These are phyloP conservation scores for Kuraishia ogatae DNA, from an alignment of 805 yeast genomes.

Conservation along the genomic window DNA sequence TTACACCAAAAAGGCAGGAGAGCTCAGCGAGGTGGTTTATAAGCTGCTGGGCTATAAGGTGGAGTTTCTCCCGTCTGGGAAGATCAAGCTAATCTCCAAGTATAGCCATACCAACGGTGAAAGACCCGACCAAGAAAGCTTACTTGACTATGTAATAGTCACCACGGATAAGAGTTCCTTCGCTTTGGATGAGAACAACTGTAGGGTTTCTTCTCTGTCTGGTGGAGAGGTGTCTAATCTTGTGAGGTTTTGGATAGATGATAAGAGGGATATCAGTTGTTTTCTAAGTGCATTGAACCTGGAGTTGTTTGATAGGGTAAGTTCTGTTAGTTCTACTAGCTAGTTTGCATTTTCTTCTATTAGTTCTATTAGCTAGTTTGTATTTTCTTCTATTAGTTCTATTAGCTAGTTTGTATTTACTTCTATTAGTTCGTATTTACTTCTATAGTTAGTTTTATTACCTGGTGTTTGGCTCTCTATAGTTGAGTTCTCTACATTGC, in stretches of 20 bases:
- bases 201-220: neutral
- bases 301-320: constrained; percentile 37
- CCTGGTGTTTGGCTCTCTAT: no score
- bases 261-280: constrained; percentile 65
- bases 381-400: no score
- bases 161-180: constrained; percentile 39
- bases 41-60: constrained; percentile 64
- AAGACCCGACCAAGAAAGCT: constrained; percentile 12
- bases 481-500: no score
- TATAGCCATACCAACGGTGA: constrained; percentile 15
- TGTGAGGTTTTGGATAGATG: constrained; percentile 57
- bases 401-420: no score
- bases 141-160: constrained; percentile 6
- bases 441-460: no score
- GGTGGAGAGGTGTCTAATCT: constrained; percentile 29
- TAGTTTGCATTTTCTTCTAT: no score
- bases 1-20: constrained; percentile 58
- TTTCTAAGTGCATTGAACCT: constrained; percentile 69
- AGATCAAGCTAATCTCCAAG: constrained; percentile 46
- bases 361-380: no score
- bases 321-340: no score
- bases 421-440: no score
- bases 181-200: constrained; percentile 52
- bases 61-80: constrained; percentile 52
- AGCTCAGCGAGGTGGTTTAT: constrained; percentile 59